A percentile compares a stretch with the other conserved stretches of the same genome.
These are phyloP conservation scores for Nitzschia putrida DNA, from an alignment of 108 stramenopile species.

Conservation along the genomic window DNA sequence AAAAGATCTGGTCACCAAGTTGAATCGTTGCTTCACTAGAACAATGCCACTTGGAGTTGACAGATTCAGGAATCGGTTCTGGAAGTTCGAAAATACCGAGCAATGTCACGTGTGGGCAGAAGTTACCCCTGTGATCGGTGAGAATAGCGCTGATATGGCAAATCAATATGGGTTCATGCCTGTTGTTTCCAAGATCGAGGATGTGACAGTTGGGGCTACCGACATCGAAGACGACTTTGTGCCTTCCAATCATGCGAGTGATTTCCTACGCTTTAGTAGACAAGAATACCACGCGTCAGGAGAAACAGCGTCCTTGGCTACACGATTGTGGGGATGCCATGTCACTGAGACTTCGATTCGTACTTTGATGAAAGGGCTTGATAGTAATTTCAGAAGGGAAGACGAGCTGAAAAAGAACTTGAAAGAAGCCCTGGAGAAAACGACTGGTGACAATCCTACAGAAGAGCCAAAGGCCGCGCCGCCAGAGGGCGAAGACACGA, in stretches of 20 bases:
- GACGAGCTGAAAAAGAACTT: conserved; percentile 64
- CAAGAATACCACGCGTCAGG: conserved; percentile 79
- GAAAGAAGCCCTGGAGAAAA: conserved; percentile 73
- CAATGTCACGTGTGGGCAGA: conserved; percentile 78
- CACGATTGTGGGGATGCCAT: conserved; percentile 75
- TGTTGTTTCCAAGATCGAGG: conserved; percentile 28
- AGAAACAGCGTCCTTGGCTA: conserved; percentile 46
- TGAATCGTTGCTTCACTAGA: conserved; percentile 82
- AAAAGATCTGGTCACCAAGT: conserved; percentile 79
- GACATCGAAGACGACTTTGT: conserved; percentile 75
- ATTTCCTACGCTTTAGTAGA: conserved; percentile 58
- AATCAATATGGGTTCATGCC: conserved; percentile 42
- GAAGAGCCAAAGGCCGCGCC: conserved; percentile 15
- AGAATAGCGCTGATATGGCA: background rate
- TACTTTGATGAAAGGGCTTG: conserved; percentile 69
- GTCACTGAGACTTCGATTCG: conserved; percentile 71
- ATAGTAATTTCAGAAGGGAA: conserved; percentile 65
- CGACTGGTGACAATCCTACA: conserved; percentile 20
- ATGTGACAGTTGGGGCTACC: conserved; percentile 52
- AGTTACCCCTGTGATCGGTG: conserved; percentile 40
- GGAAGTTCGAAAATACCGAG: conserved; percentile 79
- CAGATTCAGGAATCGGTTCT: conserved; percentile 65
- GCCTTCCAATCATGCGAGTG: conserved; percentile 30
- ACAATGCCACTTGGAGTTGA: conserved; percentile 77
- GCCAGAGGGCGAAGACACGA: background rate